A percentile compares a stretch with the other conserved stretches of the same genome.
Evolutionary conservation across 2,329 filamentous ascomycete species (phyloP).

Genomic region (Botryotinia convoluta): DNA sequence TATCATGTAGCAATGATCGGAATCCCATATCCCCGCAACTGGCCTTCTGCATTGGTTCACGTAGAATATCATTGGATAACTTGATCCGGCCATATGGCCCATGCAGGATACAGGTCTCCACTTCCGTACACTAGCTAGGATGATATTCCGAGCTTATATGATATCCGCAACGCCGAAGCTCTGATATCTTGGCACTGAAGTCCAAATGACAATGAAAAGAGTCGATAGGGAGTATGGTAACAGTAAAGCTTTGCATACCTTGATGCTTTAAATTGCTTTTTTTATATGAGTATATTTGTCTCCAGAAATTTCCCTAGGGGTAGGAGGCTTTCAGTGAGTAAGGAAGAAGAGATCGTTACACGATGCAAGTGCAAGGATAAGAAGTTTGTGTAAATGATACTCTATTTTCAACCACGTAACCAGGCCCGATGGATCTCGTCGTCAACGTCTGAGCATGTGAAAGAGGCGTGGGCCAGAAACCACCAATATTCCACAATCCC

Average conservation of each 20-base stretch:
- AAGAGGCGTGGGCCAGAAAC: not conserved
- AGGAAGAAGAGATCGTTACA: not conserved
- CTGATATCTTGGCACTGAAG: slow-evolving; percentile 3
- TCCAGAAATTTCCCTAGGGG: not conserved
- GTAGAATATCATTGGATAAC: slow-evolving; percentile 14
- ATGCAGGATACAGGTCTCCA: slow-evolving; percentile 27
- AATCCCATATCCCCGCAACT: slow-evolving; percentile 29
- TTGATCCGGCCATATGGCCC: slow-evolving; percentile 33
- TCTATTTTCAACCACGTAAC: not conserved
- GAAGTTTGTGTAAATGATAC: not conserved
- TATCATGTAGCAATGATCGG: slow-evolving; percentile 25
- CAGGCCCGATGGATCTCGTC: not conserved
- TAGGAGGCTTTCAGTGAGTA: not conserved
- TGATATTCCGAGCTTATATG: slow-evolving; percentile 25
- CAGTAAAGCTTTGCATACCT: slow-evolving; percentile 14
- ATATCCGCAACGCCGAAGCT: slow-evolving; percentile 22
- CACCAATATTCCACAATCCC: not conserved
- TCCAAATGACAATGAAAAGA: not conserved
- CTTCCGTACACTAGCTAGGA: slow-evolving; percentile 30
- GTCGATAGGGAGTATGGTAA: not conserved
- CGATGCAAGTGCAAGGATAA: not conserved
- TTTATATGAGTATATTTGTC: not conserved
- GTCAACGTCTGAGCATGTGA: slow-evolving; percentile 10
- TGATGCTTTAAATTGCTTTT: not conserved
- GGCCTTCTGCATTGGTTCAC: slow-evolving; percentile 20